Base-by-base conservation (phyloP, 805 yeast species). In the Lachancea nothofagi region DNA sequence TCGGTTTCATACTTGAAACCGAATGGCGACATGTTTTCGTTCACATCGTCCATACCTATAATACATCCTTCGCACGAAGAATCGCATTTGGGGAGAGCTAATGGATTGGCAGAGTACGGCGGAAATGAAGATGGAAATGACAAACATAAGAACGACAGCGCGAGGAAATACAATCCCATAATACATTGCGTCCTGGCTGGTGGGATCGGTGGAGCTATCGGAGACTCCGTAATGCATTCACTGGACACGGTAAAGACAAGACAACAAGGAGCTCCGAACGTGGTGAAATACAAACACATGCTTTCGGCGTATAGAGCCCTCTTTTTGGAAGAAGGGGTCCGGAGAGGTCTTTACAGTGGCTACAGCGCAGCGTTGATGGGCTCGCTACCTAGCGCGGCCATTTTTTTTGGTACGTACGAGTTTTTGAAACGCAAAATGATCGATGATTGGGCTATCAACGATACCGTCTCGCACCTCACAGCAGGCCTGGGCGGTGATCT, bases 401-500 rank as follows among this genome's bases (percentile, higher is more conserved):
- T 88, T n/a, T 93, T 93, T 59, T 93, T 93, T 58, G 85, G 89
- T 2, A 80, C 96, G 1, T 93, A 93, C 62, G 98, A 93, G 57
- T 72, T 67, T 19, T 69, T 86, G 13, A 93, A 93, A 61, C 69
- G 96, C 36, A 61, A 62, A 26, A 62, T 89, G 65, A 81, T 85
- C 31, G 69, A 74, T 40, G 79, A 77, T 22, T 75, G 69, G 53
- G 71, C 74, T 7, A 47, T 82, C 6, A 85, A 88, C 51, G 96
- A 88, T 45, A 85, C 96, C 0, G 48, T 83, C 8, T 67, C 95
- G 7, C 90, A 86, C 57, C 70, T 93, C 37, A 66, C 78, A 1
- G 89, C 96, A 1, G 98, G 98, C 0, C 78, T 93, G 40, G 51
- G 89, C n/a, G 99, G 97, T 20, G 99, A 93, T 61, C 72, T 93